Base-by-base conservation (phyloP, 2,329 filamentous ascomycete genomes). In the Penicillium sp. region DNA sequence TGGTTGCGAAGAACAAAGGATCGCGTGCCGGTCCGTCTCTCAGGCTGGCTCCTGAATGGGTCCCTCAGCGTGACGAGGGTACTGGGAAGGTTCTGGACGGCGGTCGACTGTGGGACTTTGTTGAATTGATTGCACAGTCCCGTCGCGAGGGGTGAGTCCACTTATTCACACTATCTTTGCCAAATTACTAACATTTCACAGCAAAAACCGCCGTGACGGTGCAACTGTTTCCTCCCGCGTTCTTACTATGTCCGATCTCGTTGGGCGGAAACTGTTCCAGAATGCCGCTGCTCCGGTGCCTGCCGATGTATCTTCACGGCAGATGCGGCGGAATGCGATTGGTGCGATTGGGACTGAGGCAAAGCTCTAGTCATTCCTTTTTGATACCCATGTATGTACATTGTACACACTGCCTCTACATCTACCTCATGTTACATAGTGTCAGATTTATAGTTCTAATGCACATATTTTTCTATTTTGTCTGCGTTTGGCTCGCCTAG, bases 181-280 rank as follows among this genome's bases (percentile, higher is more conserved):
- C 10, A 8, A 14, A 13, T 16, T 11, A 42, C 58, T 29, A 13
- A 42, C 46, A 11, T 18, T 16, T 11, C 34, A 16, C 50, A 78
- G 75, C 9, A 99, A 97, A 84, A 97, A 97, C 71, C 81, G 94
- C 22, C 83, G 93, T n/a, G 94, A 99, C 72, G 92, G 92, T 13
- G 89, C 88, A 1, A 96, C 92, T 0, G 92, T 97, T 3, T 89
- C 88, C 64, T 89, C 84, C 13, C 82, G 94, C 20, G 93, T 99
- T 11, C 74, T 97, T 37, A 79, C 81, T 7, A 80, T 97, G 63
- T 88, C 89, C 9, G 92, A 96, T 68, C 74, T 82, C 45, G 81
- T 96, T 10, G 92, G 91, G 0, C 74, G 78, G 50, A 80, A 81
- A 57, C 72, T 97, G 20, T 97, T 90, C 47, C 65, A 69, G 37